These are phyloP conservation scores for Drechmeria coniospora DNA, from an alignment of 2,329 filamentous ascomycete genomes.

Conservation along the genomic window DNA sequence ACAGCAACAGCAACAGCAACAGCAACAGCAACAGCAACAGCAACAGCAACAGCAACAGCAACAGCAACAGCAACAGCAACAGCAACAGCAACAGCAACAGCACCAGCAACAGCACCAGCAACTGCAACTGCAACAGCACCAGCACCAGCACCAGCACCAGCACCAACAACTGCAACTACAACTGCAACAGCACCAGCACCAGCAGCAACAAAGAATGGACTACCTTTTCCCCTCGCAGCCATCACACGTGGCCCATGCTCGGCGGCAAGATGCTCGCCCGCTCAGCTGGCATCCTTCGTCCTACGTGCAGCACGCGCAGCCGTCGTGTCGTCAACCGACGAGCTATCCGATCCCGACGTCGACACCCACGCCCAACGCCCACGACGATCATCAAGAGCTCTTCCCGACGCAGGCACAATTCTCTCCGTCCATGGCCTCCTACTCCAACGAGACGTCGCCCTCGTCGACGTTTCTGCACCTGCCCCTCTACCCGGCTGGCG, in stretches of 20 bases:
- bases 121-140: not conserved
- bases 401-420: slow-evolving; percentile 26
- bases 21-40: slow-evolving; percentile 15
- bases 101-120: not conserved
- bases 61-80: not conserved
- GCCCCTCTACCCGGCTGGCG: slow-evolving; percentile 24
- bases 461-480: slow-evolving; percentile 37
- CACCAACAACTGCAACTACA: not conserved
- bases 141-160: too few species aligned
- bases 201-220: slow-evolving; percentile 32
- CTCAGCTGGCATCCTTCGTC: slow-evolving; percentile 63
- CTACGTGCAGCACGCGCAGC: slow-evolving; percentile 24
- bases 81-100: slow-evolving; percentile 28
- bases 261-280: slow-evolving; percentile 7
- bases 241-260: not conserved
- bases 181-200: not conserved
- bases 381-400: slow-evolving; percentile 25
- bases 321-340: slow-evolving; percentile 20
- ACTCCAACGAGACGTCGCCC: slow-evolving; percentile 44
- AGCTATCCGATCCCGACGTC: slow-evolving; percentile 24
- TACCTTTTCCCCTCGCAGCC: slow-evolving; percentile 7
- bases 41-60: slow-evolving; percentile 24
- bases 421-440: slow-evolving; percentile 36
- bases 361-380: slow-evolving; percentile 19
- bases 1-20: slow-evolving; percentile 13